Conservation (phyloP, 2,329 filamentous ascomycete species). For the Fusarium odoratissimum region DNA sequence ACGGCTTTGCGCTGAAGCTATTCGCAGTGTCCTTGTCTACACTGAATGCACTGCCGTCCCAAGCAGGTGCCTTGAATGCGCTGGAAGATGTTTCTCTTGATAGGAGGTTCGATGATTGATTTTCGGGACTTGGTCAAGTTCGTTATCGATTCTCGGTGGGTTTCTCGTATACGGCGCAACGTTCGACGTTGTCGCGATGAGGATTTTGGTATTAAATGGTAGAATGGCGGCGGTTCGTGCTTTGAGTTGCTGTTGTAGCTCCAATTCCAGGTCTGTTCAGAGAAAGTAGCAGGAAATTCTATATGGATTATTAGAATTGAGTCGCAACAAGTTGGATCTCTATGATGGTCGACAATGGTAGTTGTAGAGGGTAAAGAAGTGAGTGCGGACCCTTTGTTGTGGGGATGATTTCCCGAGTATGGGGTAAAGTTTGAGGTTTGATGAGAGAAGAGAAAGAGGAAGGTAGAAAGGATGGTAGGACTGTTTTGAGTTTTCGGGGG, state of each 20-base stretch:
- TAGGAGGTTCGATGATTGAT: background rate
- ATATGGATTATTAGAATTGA: slow-evolving; percentile 10
- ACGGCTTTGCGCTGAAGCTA: slow-evolving; percentile 9
- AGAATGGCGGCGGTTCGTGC: background rate
- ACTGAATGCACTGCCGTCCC: slow-evolving; percentile 29
- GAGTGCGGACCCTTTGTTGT: slow-evolving; percentile 39
- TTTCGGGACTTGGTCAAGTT: background rate
- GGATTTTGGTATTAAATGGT: background rate
- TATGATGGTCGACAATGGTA: background rate
- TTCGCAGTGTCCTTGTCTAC: slow-evolving; percentile 20
- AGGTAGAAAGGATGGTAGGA: slow-evolving; percentile 3
- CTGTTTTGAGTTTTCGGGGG: slow-evolving; percentile 7
- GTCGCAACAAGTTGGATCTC: slow-evolving; percentile 13
- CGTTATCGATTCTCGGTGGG: background rate
- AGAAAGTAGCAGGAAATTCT: background rate
- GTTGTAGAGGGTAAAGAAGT: slow-evolving; percentile 2
- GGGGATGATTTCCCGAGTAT: slow-evolving; percentile 43
- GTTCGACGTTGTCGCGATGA: background rate
- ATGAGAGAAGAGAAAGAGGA: slow-evolving; percentile 20
- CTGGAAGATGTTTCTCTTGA: background rate
- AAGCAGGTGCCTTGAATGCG: slow-evolving; percentile 14
- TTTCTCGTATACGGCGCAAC: slow-evolving; percentile 13
- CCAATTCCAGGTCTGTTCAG: background rate
- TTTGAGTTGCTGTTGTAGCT: background rate
- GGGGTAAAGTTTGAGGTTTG: slow-evolving; percentile 38